Base-by-base conservation (phyloP, 345 rosid species). In the Gossypium longicalyx region DNA sequence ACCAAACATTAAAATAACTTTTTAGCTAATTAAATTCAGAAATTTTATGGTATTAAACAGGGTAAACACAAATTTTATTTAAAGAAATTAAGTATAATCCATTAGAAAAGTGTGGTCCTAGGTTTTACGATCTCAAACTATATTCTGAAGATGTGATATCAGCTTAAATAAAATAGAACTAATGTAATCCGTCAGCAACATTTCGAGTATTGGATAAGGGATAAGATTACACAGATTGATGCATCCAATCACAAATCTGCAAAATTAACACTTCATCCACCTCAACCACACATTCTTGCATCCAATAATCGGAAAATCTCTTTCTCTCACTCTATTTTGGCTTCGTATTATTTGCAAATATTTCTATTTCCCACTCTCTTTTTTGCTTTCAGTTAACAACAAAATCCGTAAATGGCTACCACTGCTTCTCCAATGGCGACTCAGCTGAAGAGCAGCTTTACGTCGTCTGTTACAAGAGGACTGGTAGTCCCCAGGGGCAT, bases 401-500 rank as follows among this genome's bases (percentile, higher is more conserved):
- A 53, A 61, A 62, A 19, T 57, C 79, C 29, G 34, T 13, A 19
- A 71, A 86, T 85, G 89, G 88, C 93, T 48, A 71, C 88, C 58
- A 80, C 90, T 77, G 85, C 92, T 74, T 84, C 97, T 86, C 91
- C 98, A 75, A 91, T 94, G 97, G 97, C 95, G 27, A 88, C 89
- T 85, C 98, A 92, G 71, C 90, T 94, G 48, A 89, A 84, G 82
- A 86, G 89, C 85, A 86, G 88, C 88, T 92, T 92, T 72, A 83
- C 97, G 44, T 67, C 93, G 3, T 82, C 93, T 13, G 49, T 73
- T 13, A 73, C 83, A 4, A 84, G 83, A 48, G 80, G 79, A 51
- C 78, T 87, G 11, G 81, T 79, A 56, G 82, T 81, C 17, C 93
- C 96, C 2, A 88, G 44, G 80, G 97, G 97, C 5, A 83, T 88